Conservation (phyloP, 1,139 yeast species). For the Suhomyces coccinellae region DNA sequence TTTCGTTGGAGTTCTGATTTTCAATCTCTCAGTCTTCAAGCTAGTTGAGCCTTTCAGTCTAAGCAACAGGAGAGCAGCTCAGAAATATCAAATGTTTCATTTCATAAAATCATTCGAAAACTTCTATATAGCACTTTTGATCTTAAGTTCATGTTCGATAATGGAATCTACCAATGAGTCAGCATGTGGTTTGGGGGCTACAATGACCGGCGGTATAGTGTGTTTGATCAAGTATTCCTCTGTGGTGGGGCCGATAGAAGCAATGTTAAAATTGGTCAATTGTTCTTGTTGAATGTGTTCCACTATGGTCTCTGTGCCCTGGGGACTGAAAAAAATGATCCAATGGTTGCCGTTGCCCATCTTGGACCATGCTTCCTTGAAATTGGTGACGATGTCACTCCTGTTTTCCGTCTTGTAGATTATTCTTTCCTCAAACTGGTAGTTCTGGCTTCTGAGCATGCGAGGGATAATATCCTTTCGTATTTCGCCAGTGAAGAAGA, state of each 20-base stretch:
- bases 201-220: slow-evolving; percentile 59
- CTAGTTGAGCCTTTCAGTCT: no score
- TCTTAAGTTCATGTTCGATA: background rate
- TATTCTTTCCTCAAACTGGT: slow-evolving; percentile 59
- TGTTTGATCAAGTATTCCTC: slow-evolving; percentile 56
- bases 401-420: slow-evolving; percentile 67
- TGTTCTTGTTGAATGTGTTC: slow-evolving; percentile 34
- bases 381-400: slow-evolving; percentile 45
- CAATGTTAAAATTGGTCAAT: slow-evolving; percentile 45
- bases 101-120: no score
- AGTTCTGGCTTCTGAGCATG: slow-evolving; percentile 43
- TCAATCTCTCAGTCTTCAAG: no score
- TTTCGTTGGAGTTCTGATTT: no score
- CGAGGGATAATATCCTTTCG: slow-evolving; percentile 80
- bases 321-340: slow-evolving; percentile 90
- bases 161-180: slow-evolving; percentile 48
- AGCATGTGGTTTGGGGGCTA: slow-evolving; percentile 76
- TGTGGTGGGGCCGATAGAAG: slow-evolving; percentile 94
- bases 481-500: slow-evolving; percentile 85
- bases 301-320: slow-evolving; percentile 71
- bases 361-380: slow-evolving; percentile 22
- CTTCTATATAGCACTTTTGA: background rate
- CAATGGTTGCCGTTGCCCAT: slow-evolving; percentile 37
- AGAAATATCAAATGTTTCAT: no score
- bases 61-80: no score